A percentile compares a stretch with the other conserved stretches of the same genome.
These are phyloP conservation scores for Ophiosphaerella narmari DNA, from an alignment of 2,329 filamentous ascomycete species.

Conservation along the genomic window DNA sequence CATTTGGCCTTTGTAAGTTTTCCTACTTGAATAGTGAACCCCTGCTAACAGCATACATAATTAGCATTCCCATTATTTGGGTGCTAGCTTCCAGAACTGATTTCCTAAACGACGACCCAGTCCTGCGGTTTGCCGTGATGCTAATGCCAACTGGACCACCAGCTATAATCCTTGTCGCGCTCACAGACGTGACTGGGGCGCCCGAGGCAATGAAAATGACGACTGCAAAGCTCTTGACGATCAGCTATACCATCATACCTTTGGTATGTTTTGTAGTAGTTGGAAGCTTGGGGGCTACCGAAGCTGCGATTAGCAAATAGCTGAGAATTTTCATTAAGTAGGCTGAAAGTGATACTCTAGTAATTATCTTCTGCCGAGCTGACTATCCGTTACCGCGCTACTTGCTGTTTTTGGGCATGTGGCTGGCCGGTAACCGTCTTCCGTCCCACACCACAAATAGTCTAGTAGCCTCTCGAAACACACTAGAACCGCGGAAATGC, in stretches of 20 bases:
- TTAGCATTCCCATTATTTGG: slow-evolving; percentile 62
- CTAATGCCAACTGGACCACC: slow-evolving; percentile 62
- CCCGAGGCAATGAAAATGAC: slow-evolving; percentile 55
- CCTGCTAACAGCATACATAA: slow-evolving; percentile 17
- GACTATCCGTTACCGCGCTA: too few species aligned
- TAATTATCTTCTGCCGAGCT: too few species aligned
- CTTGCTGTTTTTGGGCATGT: too few species aligned
- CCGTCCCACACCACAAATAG: too few species aligned
- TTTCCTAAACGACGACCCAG: slow-evolving; percentile 61
- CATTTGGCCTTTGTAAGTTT: slow-evolving; percentile 58
- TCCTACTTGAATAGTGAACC: not conserved
- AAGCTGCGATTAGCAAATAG: slow-evolving; percentile 14
- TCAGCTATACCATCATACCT: slow-evolving; percentile 51
- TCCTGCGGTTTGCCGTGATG: slow-evolving; percentile 70
- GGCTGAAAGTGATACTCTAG: too few species aligned
- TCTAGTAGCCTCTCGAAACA: too few species aligned
- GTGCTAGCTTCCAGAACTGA: slow-evolving; percentile 58
- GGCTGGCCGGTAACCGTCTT: too few species aligned
- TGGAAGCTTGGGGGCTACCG: slow-evolving; percentile 46
- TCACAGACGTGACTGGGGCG: slow-evolving; percentile 57
- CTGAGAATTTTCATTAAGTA: not conserved
- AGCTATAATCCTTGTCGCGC: slow-evolving; percentile 58
- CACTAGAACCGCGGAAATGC: too few species aligned
- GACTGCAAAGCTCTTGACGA: slow-evolving; percentile 58
- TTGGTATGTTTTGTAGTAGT: slow-evolving; percentile 52